These are phyloP conservation scores for Pseudocercospora vitis DNA, from an alignment of 2,329 filamentous ascomycete genomes.

Conservation along the genomic window DNA sequence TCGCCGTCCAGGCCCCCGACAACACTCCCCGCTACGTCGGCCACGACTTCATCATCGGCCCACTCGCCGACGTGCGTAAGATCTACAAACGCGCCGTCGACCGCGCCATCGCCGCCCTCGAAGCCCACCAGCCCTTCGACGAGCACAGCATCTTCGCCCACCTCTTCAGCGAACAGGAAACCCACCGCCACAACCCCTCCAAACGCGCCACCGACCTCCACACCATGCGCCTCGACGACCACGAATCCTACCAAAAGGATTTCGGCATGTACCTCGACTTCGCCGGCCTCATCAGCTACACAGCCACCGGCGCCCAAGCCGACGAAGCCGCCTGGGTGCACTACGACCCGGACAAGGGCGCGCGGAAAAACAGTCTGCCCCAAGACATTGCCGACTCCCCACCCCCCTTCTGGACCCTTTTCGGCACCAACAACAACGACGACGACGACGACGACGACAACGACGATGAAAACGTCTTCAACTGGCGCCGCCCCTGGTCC, in stretches of 20 bases:
- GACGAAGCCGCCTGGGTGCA: background rate
- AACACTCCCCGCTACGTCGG: slow-evolving; percentile 16
- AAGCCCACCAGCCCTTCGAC: slow-evolving; percentile 1
- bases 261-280: background rate
- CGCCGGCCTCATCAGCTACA: background rate
- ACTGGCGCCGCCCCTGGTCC: slow-evolving; percentile 15
- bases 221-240: too few species aligned
- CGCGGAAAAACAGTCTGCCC: slow-evolving; percentile 4
- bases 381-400: slow-evolving; percentile 16
- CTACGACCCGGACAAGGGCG: background rate
- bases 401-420: slow-evolving; percentile 22
- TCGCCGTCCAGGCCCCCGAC: slow-evolving; percentile 8
- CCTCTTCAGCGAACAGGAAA: slow-evolving; percentile 7
- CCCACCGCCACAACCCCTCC: background rate
- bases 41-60: slow-evolving; percentile 14
- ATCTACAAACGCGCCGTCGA: slow-evolving; percentile 13
- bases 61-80: slow-evolving; percentile 6
- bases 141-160: slow-evolving; percentile 16
- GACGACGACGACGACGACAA: background rate
- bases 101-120: slow-evolving; percentile 2
- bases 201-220: background rate
- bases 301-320: background rate
- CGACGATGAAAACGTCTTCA: too few species aligned
- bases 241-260: background rate
- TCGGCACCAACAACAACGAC: background rate